phyloP scores from a whole-genome alignment of 768 basidiomycete genomes.

The Suillus spraguei region DNA sequence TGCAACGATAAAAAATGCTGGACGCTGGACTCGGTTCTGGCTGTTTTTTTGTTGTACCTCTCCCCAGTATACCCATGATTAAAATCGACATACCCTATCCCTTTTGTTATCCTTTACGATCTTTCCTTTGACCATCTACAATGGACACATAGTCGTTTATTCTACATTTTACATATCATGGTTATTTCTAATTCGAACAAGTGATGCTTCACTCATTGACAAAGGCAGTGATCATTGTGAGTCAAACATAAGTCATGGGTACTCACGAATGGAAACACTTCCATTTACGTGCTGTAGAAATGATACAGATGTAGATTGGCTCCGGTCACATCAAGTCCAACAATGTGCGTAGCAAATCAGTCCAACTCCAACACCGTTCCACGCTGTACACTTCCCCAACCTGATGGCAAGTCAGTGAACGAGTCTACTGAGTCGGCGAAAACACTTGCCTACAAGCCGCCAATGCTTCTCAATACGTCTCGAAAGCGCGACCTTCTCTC shows the following conservation, averaged over 20 bases:
- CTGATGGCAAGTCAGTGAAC: constrained; percentile 27
- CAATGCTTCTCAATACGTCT: constrained; percentile 98
- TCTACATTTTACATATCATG: no score
- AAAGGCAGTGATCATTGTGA: no score
- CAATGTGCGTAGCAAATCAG: constrained; percentile 31
- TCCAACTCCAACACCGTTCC: constrained; percentile 84
- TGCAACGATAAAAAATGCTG: neutral
- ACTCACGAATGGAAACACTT: no score
- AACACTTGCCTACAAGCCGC: constrained; percentile 85
- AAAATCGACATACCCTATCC: neutral
- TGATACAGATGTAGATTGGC: constrained; percentile 1
- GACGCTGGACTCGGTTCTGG: neutral
- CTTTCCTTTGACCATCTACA: no score
- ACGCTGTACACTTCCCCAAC: constrained; percentile 82
- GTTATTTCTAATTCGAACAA: no score
- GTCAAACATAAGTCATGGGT: no score
- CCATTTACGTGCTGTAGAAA: neutral
- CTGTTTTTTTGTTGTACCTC: neutral
- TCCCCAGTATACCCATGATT: neutral
- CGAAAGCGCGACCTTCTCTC: constrained; percentile 96
- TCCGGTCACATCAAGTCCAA: neutral
- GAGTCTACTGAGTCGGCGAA: neutral
- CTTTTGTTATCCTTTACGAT: neutral
- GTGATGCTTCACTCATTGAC: no score
- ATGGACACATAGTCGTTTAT: no score